These are phyloP conservation scores for Alternaria sp. DNA, from an alignment of 2,329 filamentous ascomycete species.

Conservation along the genomic window DNA sequence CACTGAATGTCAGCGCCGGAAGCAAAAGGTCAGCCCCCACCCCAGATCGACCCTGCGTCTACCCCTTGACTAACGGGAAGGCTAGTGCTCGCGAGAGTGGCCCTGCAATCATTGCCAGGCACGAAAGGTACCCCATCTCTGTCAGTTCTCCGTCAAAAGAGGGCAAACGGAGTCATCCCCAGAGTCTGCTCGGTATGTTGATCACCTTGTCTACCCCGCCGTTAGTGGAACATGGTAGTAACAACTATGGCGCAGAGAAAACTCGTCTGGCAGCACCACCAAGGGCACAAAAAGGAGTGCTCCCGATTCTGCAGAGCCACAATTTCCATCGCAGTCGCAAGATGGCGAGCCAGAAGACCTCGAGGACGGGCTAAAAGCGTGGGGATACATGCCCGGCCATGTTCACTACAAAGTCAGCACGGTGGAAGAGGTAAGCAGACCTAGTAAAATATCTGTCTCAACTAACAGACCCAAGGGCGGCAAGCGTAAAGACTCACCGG, in stretches of 20 bases:
- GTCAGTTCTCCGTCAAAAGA: conserved; percentile 55
- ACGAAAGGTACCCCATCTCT: conserved; percentile 60
- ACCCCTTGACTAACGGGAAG: conserved; percentile 23
- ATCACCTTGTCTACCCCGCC: neutral
- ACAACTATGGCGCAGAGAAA: conserved; percentile 21
- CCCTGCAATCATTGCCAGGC: conserved; percentile 62
- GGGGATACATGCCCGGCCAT: conserved; percentile 51
- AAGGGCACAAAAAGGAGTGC: conserved; percentile 35
- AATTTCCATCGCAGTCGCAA: conserved; percentile 7
- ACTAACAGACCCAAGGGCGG: conserved; percentile 7
- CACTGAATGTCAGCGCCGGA: conserved; percentile 61
- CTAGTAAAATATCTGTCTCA: neutral
- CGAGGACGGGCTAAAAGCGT: conserved; percentile 43
- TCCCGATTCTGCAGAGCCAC: conserved; percentile 16
- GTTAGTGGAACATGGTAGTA: conserved; percentile 8
- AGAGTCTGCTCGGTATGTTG: conserved; percentile 31
- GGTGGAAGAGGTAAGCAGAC: conserved; percentile 25
- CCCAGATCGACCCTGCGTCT: conserved; percentile 14
- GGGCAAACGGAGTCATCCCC: conserved; percentile 28
- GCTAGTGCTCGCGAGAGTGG: conserved; percentile 61
- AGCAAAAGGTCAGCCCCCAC: conserved; percentile 56
- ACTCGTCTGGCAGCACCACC: conserved; percentile 17
- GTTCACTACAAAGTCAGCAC: conserved; percentile 42
- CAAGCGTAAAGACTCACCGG: conserved; percentile 16
- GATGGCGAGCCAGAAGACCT: conserved; percentile 20